These are phyloP conservation scores for Fistulifera pelliculosa DNA, from an alignment of 108 stramenopile species.

Conservation along the genomic window DNA sequence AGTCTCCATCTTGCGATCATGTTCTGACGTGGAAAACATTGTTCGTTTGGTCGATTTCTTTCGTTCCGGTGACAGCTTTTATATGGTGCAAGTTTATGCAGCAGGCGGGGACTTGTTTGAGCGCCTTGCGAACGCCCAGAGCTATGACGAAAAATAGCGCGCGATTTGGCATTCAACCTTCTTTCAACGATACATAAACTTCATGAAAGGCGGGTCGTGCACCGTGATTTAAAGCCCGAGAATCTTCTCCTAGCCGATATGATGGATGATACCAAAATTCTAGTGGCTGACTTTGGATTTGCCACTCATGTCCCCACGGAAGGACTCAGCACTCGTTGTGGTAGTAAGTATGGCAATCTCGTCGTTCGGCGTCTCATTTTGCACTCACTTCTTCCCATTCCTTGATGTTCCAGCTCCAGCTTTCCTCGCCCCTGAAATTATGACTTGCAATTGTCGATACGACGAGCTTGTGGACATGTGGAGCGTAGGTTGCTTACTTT, in stretches of 20 bases:
- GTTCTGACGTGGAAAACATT: conserved; percentile 38
- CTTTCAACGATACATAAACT: conserved; percentile 58
- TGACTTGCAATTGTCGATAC: conserved; percentile 77
- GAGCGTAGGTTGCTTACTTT: conserved; percentile 84
- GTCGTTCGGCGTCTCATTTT: too few species aligned
- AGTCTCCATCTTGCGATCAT: conserved; percentile 38
- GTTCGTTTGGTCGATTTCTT: conserved; percentile 77
- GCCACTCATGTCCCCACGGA: conserved; percentile 50
- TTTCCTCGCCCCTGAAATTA: conserved; percentile 90
- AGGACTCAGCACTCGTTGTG: conserved; percentile 75
- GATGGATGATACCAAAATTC: conserved; percentile 44
- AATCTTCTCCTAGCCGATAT: conserved; percentile 59
- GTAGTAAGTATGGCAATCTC: too few species aligned
- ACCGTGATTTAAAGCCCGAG: conserved; percentile 88
- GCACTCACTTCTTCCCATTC: too few species aligned
- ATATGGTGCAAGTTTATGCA: conserved; percentile 79
- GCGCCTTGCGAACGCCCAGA: conserved; percentile 52
- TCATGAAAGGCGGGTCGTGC: conserved; percentile 71
- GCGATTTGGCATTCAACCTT: conserved; percentile 52
- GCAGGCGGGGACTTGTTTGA: conserved; percentile 91
- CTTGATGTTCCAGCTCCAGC: too few species aligned
- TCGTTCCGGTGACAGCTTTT: conserved; percentile 39
- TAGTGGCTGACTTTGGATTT: conserved; percentile 93
- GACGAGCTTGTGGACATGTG: conserved; percentile 86
- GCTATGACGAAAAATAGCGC: conserved; percentile 82